Base-by-base conservation (phyloP, 2,329 filamentous ascomycete genomes). In the Diaporthe ampelina region DNA sequence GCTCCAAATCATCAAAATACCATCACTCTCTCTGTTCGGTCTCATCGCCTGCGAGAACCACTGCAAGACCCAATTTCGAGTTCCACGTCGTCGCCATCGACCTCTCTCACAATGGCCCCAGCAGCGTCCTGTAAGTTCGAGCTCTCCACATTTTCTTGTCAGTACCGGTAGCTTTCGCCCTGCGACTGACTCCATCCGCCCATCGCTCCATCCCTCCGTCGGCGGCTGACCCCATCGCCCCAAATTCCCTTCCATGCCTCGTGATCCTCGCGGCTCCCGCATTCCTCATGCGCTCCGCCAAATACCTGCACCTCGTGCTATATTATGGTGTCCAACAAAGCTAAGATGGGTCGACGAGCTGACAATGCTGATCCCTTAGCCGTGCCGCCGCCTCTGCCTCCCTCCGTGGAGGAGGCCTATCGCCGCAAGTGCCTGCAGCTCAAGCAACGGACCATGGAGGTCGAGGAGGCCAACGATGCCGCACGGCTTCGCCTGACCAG, bases 361-460 rank as follows among this genome's bases (percentile, higher is more conserved):
- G 81, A 86, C 80, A 76, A 78, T 72, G 73, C 78, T 76, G 67
- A 73, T 74, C 74, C 77, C 76, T 40, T 59, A 80, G 82, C 86
- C 76, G 86, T 90, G 72, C 90, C 90, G 40, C 90, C 91, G 21
- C 84, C 90, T 54, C 87, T 93, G 5, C 95, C 96, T 26, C 96
- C 97, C 21, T 97, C 95, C 21, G 95, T 98, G 76, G 96, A 99
- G 84, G 93, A 96, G 82, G 95, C 96, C 68, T 99, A 98, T 85
- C 95, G 97, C 80, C 91, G 94, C 77, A 98, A 99, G 91, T 98
- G 96, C 84, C 95, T 98, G 81, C 94, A 97, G 79, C 90, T 99
- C 29, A 97, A 97, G 85, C 94, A 94, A 79, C 94, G 97, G 76
- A 94, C 97, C 77, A 94, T 92, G 82, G 95, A 98, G 82, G 94